Percentiles rank a stretch among this genome's conserved stretches.
Evolutionary conservation across 2,329 filamentous ascomycete species (phyloP).

Genomic region (Clonostachys solani): DNA sequence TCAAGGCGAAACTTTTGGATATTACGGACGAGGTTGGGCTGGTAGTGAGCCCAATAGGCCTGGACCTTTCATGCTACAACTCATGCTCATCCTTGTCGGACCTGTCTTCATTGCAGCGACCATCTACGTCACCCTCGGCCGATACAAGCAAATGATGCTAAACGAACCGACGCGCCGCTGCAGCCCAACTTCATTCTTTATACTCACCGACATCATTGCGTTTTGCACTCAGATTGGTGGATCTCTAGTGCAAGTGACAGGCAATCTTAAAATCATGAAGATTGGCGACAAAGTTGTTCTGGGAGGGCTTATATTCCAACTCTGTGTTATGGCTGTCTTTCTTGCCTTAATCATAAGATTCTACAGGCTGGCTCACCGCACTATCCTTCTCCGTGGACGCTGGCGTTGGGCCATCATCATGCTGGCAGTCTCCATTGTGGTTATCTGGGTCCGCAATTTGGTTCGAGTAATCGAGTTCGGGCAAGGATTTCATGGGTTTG

Average conservation of each 20-base stretch:
- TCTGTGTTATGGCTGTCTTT: neutral
- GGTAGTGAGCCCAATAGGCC: constrained; percentile 4
- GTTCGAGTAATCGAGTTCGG: neutral
- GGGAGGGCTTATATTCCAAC: neutral
- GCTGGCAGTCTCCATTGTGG: neutral
- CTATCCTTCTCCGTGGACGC: neutral
- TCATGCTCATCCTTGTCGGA: constrained; percentile 16
- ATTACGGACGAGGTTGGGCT: constrained; percentile 3
- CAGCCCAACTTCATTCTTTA: neutral
- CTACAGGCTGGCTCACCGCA: neutral
- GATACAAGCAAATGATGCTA: neutral
- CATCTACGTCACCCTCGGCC: constrained; percentile 58
- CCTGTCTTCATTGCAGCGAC: constrained; percentile 51
- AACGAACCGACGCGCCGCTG: constrained; percentile 1
- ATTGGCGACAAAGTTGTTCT: neutral
- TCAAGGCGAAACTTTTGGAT: neutral
- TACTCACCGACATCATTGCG: neutral
- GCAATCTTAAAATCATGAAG: neutral
- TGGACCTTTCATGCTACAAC: constrained; percentile 7
- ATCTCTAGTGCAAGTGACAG: neutral
- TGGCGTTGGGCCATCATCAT: neutral
- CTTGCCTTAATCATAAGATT: neutral
- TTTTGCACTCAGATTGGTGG: neutral
- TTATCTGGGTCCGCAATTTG: neutral
- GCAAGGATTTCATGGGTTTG: neutral